Evolutionary conservation across 352 stramenopile genomes (phyloP), one percentile per base, ranked within the genome.

Genomic region (Phytophthora hybrid): DNA sequence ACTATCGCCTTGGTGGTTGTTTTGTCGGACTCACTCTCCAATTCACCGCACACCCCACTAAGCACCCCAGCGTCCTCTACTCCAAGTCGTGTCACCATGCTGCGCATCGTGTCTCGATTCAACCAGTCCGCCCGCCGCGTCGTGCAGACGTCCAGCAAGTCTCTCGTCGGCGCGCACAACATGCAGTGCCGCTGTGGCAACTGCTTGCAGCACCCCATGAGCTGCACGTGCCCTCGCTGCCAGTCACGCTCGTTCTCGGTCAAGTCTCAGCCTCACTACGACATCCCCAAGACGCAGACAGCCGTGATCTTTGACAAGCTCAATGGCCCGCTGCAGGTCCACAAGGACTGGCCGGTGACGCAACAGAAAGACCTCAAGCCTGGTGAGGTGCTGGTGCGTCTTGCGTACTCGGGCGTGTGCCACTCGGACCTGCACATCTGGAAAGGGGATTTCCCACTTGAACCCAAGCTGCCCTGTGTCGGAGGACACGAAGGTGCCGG

Each of bases 401-500:
- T 89, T n/a, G 79, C 81, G 3, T 87, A 82, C 67, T 81, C 44
- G 0, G 81, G 81, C 31, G 81, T 89, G 18, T 89, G 81, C 59
- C 79, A 83, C 63, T 84, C 81, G 31, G 81, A 87, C 47, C 58
- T 87, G 44, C 69, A 82, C 54, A 66, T 88, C 14, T 88, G 81
- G 81, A 52, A 76, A 13, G 78, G 78, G 18, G 73, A 84, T 29
- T 72, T 76, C 52, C 73, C 78, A 0, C n/a, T 76, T 2, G 53
- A 69, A 21, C 68, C 58, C 26, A 80, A 82, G 65, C 47, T 83
- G 34, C 82, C 84, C 1, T 66, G 81, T 14, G 77, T 91, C 11
- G 82, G 81, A 37, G 84, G 84, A 19, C 82, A 91, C 59, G 84
- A 91, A 81, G 81, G 81, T 29, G 69, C 81, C 6, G 81, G 81